Evolutionary conservation across 1,139 yeast species (phyloP).

Genomic region (Candida anutae): DNA sequence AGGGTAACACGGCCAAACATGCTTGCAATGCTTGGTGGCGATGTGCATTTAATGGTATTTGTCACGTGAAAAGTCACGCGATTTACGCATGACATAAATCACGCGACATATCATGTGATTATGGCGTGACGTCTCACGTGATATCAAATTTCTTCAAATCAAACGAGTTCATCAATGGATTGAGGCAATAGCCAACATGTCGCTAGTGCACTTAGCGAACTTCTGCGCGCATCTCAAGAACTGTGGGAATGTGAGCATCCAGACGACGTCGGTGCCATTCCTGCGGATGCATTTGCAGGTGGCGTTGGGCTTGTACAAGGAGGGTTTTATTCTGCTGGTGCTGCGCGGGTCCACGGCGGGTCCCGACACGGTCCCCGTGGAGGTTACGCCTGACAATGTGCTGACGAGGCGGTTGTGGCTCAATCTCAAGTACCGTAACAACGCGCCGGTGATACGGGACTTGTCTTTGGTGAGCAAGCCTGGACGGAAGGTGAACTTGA

Average conservation of each 20-base stretch:
- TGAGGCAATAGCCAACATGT: slow-evolving; percentile 45
- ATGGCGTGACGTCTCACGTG: no score
- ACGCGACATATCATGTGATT: no score
- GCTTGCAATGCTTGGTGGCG: no score
- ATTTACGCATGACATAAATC: no score
- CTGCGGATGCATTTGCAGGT: slow-evolving; percentile 76
- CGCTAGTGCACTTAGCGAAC: slow-evolving; percentile 76
- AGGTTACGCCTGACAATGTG: slow-evolving; percentile 83
- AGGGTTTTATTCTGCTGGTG: slow-evolving; percentile 80
- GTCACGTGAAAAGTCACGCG: no score
- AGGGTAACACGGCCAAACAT: no score
- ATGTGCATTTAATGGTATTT: no score
- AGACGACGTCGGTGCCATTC: slow-evolving; percentile 79
- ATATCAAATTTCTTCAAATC: no score
- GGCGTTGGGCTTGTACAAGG: slow-evolving; percentile 77
- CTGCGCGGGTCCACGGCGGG: slow-evolving; percentile 88
- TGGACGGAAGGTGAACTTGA: slow-evolving; percentile 62
- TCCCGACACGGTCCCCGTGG: slow-evolving; percentile 69
- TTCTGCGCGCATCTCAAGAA: slow-evolving; percentile 87
- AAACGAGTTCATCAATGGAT: no score
- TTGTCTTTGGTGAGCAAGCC: slow-evolving; percentile 80
- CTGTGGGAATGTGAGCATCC: slow-evolving; percentile 66
- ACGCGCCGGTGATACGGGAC: slow-evolving; percentile 65
- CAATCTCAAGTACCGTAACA: slow-evolving; percentile 80
- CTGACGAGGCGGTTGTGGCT: slow-evolving; percentile 87